A percentile compares a stretch with the other conserved stretches of the same genome.
phyloP scores from a whole-genome alignment of 331 rosid species.

The Quercus lobata region DNA sequence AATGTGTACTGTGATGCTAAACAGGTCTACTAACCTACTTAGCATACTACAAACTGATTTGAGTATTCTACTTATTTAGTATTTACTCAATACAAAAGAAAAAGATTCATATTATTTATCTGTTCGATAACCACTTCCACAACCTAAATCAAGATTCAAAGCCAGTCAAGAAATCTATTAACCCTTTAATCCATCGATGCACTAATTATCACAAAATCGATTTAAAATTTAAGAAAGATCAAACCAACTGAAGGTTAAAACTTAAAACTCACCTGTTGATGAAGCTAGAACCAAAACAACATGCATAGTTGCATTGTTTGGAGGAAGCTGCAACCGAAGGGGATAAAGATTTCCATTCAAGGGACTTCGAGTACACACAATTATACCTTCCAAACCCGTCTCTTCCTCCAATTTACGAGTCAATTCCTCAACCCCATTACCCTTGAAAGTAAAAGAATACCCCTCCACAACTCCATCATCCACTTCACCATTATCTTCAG shows the following conservation, averaged over 20 bases:
- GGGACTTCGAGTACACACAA: slow-evolving; percentile 76
- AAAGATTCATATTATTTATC: neutral
- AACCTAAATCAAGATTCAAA: too few species aligned
- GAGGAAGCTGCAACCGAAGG: slow-evolving; percentile 95
- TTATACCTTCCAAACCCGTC: slow-evolving; percentile 68
- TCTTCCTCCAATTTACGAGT: slow-evolving; percentile 72
- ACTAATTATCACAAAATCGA: neutral
- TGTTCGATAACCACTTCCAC: too few species aligned
- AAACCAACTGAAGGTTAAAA: neutral
- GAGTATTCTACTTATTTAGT: neutral
- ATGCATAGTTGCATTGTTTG: slow-evolving; percentile 72
- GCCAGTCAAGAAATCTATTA: neutral
- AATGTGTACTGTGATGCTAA: neutral
- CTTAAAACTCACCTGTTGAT: slow-evolving; percentile 53
- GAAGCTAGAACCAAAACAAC: slow-evolving; percentile 60
- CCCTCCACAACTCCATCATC: slow-evolving; percentile 50
- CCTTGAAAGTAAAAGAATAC: slow-evolving; percentile 57
- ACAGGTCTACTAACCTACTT: neutral
- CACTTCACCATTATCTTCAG: slow-evolving; percentile 74
- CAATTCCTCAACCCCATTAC: slow-evolving; percentile 75
- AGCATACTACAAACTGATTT: neutral
- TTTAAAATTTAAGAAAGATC: slow-evolving; percentile 1
- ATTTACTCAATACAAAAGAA: neutral
- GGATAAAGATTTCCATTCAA: slow-evolving; percentile 74
- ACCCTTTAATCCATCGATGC: neutral